Conservation (phyloP, 139 green algal genomes). For the Haematococcus lacustris region DNA sequence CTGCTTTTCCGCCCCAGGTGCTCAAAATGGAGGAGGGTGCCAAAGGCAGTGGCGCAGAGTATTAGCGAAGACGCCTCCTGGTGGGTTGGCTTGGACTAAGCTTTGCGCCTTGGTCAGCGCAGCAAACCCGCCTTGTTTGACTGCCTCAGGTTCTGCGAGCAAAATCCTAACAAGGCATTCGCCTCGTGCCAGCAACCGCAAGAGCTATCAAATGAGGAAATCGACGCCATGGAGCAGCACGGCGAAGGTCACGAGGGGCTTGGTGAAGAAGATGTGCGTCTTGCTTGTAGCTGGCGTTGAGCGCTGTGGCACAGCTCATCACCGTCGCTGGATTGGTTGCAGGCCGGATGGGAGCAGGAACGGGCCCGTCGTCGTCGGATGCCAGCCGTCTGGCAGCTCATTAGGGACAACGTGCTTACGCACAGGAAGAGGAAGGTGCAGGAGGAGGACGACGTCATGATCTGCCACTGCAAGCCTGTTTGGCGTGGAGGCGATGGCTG, state of each 20-base stretch:
- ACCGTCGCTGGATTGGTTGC: no score
- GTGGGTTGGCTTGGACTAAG: no score
- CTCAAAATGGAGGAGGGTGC: no score
- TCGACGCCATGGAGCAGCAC: conserved; percentile 44
- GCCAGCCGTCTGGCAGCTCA: conserved; percentile 75
- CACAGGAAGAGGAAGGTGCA: conserved; percentile 65
- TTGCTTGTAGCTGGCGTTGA: no score
- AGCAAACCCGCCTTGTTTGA: no score
- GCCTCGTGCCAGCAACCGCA: conserved; percentile 66
- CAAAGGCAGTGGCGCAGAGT: no score
- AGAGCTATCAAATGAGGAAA: conserved; percentile 78
- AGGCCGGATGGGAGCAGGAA: no score
- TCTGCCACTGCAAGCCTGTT: conserved; percentile 79
- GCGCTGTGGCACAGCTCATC: no score
- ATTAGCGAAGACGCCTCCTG: no score
- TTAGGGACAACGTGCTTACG: conserved; percentile 72
- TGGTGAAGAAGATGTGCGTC: neutral
- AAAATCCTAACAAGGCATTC: conserved; percentile 65
- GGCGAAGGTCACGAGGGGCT: neutral
- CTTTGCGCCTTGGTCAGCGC: no score
- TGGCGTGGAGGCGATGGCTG: conserved; percentile 64
- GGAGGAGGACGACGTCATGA: conserved; percentile 91
- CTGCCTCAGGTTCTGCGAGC: conserved; percentile 63
- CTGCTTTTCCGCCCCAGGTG: no score
- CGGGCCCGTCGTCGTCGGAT: conserved; percentile 20